phyloP scores from a whole-genome alignment of 108 stramenopile species.

The Fragilariopsis cylindrus region DNA sequence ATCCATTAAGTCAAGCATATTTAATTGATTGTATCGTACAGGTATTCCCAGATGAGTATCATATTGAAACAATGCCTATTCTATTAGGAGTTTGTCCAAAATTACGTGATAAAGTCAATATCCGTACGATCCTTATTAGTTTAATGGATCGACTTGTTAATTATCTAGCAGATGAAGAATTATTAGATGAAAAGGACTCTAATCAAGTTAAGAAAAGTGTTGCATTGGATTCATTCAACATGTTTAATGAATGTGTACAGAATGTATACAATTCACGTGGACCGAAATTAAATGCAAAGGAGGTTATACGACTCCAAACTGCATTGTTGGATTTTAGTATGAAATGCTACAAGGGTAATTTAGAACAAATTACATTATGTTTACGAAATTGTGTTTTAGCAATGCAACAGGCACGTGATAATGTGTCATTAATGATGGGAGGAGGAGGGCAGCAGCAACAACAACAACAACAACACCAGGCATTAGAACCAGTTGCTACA shows the following conservation, averaged over 20 bases:
- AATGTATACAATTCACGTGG: slow-evolving; percentile 88
- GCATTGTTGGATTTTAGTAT: slow-evolving; percentile 87
- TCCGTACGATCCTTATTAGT: slow-evolving; percentile 88
- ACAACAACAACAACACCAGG: slow-evolving; percentile 1
- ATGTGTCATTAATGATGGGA: slow-evolving; percentile 50
- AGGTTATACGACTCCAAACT: slow-evolving; percentile 93
- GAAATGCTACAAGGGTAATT: slow-evolving; percentile 90
- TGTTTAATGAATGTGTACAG: slow-evolving; percentile 92
- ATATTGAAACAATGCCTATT: slow-evolving; percentile 92
- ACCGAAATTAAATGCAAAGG: slow-evolving; percentile 70
- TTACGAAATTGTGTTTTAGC: slow-evolving; percentile 73
- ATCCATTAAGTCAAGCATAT: slow-evolving; percentile 97
- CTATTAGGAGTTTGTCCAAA: slow-evolving; percentile 86
- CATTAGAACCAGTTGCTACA: slow-evolving; percentile 76
- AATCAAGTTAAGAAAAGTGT: slow-evolving; percentile 70
- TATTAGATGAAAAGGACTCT: slow-evolving; percentile 80
- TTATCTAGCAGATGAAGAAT: slow-evolving; percentile 74
- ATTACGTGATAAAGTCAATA: slow-evolving; percentile 95
- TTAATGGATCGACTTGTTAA: slow-evolving; percentile 93
- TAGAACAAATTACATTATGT: slow-evolving; percentile 85
- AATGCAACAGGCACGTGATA: slow-evolving; percentile 62
- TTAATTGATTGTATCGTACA: slow-evolving; percentile 98
- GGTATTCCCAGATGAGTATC: slow-evolving; percentile 98
- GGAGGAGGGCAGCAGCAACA: slow-evolving; percentile 6
- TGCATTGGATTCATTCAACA: slow-evolving; percentile 80